Base-by-base conservation (phyloP, 2,329 filamentous ascomycete genomes). In the Phaeosphaeria sp. region DNA sequence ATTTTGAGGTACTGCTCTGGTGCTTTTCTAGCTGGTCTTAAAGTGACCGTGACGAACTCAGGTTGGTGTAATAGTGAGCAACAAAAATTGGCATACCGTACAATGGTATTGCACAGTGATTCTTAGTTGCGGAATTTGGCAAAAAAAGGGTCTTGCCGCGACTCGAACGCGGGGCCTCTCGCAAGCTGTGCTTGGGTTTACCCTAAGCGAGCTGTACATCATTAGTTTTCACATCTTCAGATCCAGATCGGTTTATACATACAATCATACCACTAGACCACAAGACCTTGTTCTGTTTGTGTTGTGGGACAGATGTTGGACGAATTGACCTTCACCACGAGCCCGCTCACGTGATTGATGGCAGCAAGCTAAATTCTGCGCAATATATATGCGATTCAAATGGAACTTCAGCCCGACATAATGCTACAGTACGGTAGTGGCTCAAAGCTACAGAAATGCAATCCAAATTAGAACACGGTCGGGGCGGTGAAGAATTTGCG, bases 81-180 rank as follows among this genome's bases (percentile, higher is more conserved):
- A 18, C 5, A 41, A 41, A 15, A 15, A 18, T n/a, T n/a, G n/a
- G n/a, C n/a, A n/a, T n/a, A n/a, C n/a, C n/a, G n/a, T n/a, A n/a
- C n/a, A n/a, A n/a, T n/a, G n/a, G n/a, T n/a, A n/a, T n/a, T n/a
- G n/a, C n/a, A n/a, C n/a, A n/a, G n/a, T n/a, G n/a, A n/a, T n/a
- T n/a, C n/a, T n/a, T n/a, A 15, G n/a, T 41, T 13, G 15, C 5
- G 15, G 36, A 41, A 13, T 18, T 17, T 1, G 18, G n/a, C 56
- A 62, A 58, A 55, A 55, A 27, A 50, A 27, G 60, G 60, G 60
- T 63, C 60, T 52, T 63, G 53, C 60, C 60, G 60, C 58, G 58
- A 63, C 58, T 63, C 60, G 60, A 63, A 63, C 58, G 55, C 60
- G 60, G 60, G 60, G 52, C 60, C 60, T 63, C 60, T 63, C 60